Conservation (phyloP, 805 yeast genomes). For the Teunomyces cretensis region DNA sequence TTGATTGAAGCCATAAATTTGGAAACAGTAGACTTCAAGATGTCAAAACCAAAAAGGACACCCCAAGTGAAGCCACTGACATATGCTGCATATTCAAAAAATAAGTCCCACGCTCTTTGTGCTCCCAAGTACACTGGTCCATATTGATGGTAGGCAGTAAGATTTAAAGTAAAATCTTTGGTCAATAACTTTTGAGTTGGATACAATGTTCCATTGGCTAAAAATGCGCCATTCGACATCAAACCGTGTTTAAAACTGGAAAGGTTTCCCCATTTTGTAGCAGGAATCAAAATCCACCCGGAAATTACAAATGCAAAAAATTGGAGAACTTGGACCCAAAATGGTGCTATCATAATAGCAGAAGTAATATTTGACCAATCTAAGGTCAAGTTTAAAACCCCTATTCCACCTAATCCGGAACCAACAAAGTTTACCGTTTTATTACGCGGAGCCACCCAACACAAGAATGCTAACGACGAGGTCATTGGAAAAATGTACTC, state of each 20-base stretch:
- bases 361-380: constrained; percentile 29
- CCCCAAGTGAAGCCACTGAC: constrained; percentile 25
- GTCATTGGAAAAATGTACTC: constrained; percentile 24
- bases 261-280: constrained; percentile 23
- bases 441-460: constrained; percentile 23
- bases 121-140: constrained; percentile 26
- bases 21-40: constrained; percentile 8
- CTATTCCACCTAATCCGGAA: constrained; percentile 28
- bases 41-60: constrained; percentile 17
- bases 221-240: constrained; percentile 23
- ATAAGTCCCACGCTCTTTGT: constrained; percentile 26
- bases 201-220: constrained; percentile 15
- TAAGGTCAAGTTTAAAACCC: constrained; percentile 21
- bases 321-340: constrained; percentile 26
- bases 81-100: constrained; percentile 25
- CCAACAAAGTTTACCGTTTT: constrained; percentile 20
- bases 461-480: constrained; percentile 23
- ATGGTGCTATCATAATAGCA: constrained; percentile 22
- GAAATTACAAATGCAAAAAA: constrained; percentile 21
- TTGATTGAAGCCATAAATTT: constrained; percentile 7
- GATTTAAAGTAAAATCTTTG: constrained; percentile 15
- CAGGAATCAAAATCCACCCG: constrained; percentile 25
- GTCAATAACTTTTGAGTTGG: constrained; percentile 20
- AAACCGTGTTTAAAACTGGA: constrained; percentile 19
- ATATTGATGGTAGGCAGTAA: constrained; percentile 19